phyloP scores from a whole-genome alignment of 805 yeast species.

The Lipomyces orientalis region DNA sequence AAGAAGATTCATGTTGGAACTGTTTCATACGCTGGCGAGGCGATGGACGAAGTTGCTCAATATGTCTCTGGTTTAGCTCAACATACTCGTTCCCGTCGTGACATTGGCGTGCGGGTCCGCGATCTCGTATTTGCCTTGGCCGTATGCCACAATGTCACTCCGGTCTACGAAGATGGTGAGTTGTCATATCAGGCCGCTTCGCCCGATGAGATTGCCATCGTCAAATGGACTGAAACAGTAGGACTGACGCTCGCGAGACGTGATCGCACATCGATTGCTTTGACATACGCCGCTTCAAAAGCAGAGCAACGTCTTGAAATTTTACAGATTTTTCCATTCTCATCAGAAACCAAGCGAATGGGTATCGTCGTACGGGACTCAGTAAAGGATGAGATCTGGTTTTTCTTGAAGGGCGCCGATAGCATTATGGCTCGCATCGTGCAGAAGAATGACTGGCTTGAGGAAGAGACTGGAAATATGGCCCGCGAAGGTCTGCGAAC shows the following conservation, averaged over 20 bases:
- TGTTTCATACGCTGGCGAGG: conserved; percentile 88
- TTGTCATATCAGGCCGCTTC: conserved; percentile 94
- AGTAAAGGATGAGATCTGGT: conserved; percentile 74
- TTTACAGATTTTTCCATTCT: conserved; percentile 88
- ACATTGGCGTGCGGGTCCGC: conserved; percentile 73
- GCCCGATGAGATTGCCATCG: conserved; percentile 98
- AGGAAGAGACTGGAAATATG: conserved; percentile 97
- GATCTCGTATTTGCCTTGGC: conserved; percentile 84
- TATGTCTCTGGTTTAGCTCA: conserved; percentile 38
- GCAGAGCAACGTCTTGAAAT: conserved; percentile 50
- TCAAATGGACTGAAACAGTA: conserved; percentile 82
- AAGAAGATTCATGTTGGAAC: conserved; percentile 91
- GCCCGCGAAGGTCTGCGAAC: conserved; percentile 98
- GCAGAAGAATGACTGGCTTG: conserved; percentile 89
- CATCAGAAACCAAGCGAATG: conserved; percentile 95
- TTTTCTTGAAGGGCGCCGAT: conserved; percentile 94
- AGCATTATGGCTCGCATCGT: conserved; percentile 88
- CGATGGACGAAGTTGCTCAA: conserved; percentile 77
- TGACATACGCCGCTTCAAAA: conserved; percentile 66
- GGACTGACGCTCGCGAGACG: conserved; percentile 82
- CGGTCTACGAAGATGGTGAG: conserved; percentile 78
- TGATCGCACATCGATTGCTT: conserved; percentile 75
- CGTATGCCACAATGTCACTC: conserved; percentile 97
- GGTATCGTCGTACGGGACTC: conserved; percentile 78
- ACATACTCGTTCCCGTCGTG: conserved; percentile 60